Evolutionary conservation across 2,329 filamentous ascomycete species (phyloP), one percentile per base, ranked within the genome.

Genomic region (Septoria petroselini): DNA sequence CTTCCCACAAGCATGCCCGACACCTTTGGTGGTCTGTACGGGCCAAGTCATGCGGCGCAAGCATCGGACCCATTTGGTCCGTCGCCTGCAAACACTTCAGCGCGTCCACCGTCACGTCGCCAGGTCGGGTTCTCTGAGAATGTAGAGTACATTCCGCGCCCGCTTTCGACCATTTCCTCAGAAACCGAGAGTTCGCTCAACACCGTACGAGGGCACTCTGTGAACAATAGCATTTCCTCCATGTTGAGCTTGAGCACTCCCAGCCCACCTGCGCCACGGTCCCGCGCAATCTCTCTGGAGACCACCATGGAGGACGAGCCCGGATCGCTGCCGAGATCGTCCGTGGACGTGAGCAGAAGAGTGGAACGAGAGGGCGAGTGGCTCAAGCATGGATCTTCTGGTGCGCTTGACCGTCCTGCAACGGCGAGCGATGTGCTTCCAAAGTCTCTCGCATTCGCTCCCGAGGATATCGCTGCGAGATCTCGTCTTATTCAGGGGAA

Each of bases 41-140:
- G 23, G 23, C 5, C 23, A 9, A 27, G 23, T 9, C 12, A 38
- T 8, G 41, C 31, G 2, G 11, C 27, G 23, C 38, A 23, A 34
- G 33, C 37, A 23, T 50, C 21, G 14, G 42, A 40, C 23, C 53
- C 53, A 9, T 47, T 52, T 37, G 33, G 40, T 18, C 44, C 40
- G 15, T 4, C 35, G n/a, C 23, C 50, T 17, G 23, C 25, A 8
- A 63, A 66, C 54, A 60, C 64, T 47, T 63, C 62, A 49, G 65
- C 43, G 49, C 65, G 67, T 53, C 68, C 68, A 38, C 66, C 64
- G 68, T 76, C 77, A 3, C 79, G 83, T 52, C 79, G 83, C 34
- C 77, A 86, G 9, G 89, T 95, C 38, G 87, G 86, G 1, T 95
- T 95, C 64, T 89, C 87, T 1, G 89, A 94, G 56, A 86, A 82